Conservation (phyloP, 805 yeast species). For the Monosporozyma aquatica region DNA sequence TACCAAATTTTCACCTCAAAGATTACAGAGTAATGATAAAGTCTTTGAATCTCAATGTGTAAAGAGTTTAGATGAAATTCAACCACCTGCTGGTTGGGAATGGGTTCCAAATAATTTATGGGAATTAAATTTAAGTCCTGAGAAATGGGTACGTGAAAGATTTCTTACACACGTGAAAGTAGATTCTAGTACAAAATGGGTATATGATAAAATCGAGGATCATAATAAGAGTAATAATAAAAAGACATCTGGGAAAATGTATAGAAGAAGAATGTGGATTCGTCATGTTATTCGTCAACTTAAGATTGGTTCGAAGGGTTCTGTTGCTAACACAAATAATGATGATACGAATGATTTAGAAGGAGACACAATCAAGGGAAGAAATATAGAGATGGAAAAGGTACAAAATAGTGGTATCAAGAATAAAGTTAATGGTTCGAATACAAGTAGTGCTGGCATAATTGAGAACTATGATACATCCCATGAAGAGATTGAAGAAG, state of each 20-base stretch:
- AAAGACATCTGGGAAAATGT: no score
- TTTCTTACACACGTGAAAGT: constrained; percentile 48
- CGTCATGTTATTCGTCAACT: neutral
- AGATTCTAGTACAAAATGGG: constrained; percentile 79
- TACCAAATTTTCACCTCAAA: constrained; percentile 38
- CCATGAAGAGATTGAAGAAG: constrained; percentile 10
- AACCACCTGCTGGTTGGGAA: constrained; percentile 54
- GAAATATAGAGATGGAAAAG: neutral
- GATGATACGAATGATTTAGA: no score
- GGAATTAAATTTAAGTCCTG: constrained; percentile 58
- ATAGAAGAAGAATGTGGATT: constrained; percentile 63
- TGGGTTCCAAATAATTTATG: constrained; percentile 43
- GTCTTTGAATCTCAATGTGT: constrained; percentile 15
- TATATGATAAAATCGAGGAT: constrained; percentile 47
- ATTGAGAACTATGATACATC: neutral
- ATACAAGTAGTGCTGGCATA: neutral
- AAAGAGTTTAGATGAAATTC: constrained; percentile 30
- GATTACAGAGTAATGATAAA: constrained; percentile 29
- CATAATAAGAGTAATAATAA: no score
- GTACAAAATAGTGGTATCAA: neutral
- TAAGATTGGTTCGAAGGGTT: neutral
- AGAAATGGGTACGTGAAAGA: constrained; percentile 50
- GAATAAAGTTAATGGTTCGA: no score
- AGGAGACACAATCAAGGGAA: no score
- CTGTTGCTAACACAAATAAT: no score